These are phyloP conservation scores for Lotmaria passim DNA, from an alignment of 208 protist genomes.

Conservation along the genomic window DNA sequence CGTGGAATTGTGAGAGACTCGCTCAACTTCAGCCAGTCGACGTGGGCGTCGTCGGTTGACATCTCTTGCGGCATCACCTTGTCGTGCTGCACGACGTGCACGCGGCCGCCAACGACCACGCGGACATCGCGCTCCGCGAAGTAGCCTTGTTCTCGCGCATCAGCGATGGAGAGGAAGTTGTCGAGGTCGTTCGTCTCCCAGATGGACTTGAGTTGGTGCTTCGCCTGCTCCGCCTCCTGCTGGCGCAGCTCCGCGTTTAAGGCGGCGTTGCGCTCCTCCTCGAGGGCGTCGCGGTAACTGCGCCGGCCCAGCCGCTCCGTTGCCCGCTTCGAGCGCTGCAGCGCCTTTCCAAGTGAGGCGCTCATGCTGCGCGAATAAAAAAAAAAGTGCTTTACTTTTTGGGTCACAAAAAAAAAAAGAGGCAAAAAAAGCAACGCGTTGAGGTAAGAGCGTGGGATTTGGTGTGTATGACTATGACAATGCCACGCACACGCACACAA, in stretches of 20 bases:
- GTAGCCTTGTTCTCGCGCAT: conserved; percentile 87
- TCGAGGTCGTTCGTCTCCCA: conserved; percentile 91
- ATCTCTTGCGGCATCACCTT: conserved; percentile 55
- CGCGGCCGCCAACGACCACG: conserved; percentile 82
- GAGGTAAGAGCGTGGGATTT: too few species aligned
- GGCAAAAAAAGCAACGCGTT: conserved; percentile 2
- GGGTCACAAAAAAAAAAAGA: not conserved
- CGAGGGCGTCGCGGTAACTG: conserved; percentile 52
- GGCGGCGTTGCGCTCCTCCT: conserved; percentile 46
- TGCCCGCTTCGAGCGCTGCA: conserved; percentile 76
- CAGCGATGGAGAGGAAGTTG: conserved; percentile 86
- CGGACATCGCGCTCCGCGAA: conserved; percentile 79
- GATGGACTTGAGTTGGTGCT: conserved; percentile 78
- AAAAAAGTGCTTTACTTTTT: not conserved
- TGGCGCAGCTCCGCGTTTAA: conserved; percentile 51
- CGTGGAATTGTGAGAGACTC: conserved; percentile 84
- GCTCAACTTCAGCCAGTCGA: conserved; percentile 82
- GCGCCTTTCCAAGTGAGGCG: conserved; percentile 74
- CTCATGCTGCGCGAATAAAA: conserved; percentile 27
- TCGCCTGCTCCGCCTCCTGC: conserved; percentile 32
- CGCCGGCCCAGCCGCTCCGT: conserved; percentile 41
- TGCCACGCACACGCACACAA: too few species aligned
- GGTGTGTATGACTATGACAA: too few species aligned
- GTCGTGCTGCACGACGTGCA: conserved; percentile 77
- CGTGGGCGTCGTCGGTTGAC: conserved; percentile 30